These are phyloP conservation scores for Daldinia childiae DNA, from an alignment of 495 filamentous ascomycete species.

Conservation along the genomic window DNA sequence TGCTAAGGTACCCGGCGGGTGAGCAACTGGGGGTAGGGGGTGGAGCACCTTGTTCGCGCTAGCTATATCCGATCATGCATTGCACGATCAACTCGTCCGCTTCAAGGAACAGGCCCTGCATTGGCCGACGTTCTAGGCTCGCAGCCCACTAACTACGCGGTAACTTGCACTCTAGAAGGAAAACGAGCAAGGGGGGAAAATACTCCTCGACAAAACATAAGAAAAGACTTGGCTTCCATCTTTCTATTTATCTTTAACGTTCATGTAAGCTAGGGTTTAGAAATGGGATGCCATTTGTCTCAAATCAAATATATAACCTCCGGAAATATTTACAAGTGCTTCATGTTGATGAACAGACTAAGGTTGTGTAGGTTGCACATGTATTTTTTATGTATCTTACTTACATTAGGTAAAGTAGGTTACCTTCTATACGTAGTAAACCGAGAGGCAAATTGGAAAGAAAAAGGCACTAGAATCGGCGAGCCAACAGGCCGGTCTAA, in stretches of 20 bases:
- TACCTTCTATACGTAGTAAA: background rate
- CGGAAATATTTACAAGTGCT: conserved; percentile 27
- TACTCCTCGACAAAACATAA: background rate
- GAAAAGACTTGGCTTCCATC: conserved; percentile 19
- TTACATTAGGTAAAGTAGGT: background rate
- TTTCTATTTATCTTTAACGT: conserved; percentile 7
- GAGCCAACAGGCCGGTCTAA: conserved; percentile 12
- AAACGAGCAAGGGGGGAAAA: conserved; percentile 8
- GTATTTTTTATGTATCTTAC: conserved; percentile 1
- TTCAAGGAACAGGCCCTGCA: conserved; percentile 17
- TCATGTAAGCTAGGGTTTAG: conserved; percentile 1
- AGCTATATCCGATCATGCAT: conserved; percentile 40
- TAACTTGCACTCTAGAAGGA: conserved; percentile 10
- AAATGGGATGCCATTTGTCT: conserved; percentile 14
- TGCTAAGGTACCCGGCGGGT: background rate
- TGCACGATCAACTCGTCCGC: conserved; percentile 35
- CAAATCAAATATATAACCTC: conserved; percentile 4
- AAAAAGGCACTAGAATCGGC: conserved; percentile 35
- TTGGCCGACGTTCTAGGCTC: conserved; percentile 35
- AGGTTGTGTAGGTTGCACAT: background rate
- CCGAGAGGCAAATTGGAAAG: background rate
- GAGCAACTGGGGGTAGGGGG: conserved; percentile 3
- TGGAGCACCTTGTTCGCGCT: conserved; percentile 25
- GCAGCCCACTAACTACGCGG: conserved; percentile 6
- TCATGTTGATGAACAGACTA: conserved; percentile 31